These are phyloP conservation scores for Phycomyces blakesleeanus DNA, from an alignment of 192 early-diverging fungal genomes.

Conservation along the genomic window DNA sequence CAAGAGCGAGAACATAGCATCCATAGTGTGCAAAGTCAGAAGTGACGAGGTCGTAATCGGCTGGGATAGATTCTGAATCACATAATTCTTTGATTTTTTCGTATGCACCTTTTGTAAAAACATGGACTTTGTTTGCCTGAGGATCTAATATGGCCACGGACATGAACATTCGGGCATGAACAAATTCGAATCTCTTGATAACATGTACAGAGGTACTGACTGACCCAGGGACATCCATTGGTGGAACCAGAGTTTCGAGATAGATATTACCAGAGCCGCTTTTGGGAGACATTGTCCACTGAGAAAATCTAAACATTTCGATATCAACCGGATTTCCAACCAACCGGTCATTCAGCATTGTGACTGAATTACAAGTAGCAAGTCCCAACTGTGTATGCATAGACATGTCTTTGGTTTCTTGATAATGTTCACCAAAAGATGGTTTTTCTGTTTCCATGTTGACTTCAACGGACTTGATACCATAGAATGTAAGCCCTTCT, in stretches of 20 bases:
- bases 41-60: conserved; percentile 51
- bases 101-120: conserved; percentile 69
- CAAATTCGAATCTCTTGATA: conserved; percentile 69
- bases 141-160: conserved; percentile 58
- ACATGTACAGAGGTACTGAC: conserved; percentile 36
- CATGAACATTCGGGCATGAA: conserved; percentile 68
- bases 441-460: neutral
- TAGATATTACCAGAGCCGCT: conserved; percentile 12
- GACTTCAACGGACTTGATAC: conserved; percentile 26
- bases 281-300: conserved; percentile 32
- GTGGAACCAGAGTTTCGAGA: conserved; percentile 44
- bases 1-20: conserved; percentile 73
- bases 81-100: conserved; percentile 64
- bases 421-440: conserved; percentile 24
- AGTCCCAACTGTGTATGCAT: conserved; percentile 33
- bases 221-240: conserved; percentile 17
- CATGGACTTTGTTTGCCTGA: conserved; percentile 44
- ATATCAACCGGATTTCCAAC: conserved; percentile 67
- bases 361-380: conserved; percentile 49
- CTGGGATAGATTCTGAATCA: conserved; percentile 48
- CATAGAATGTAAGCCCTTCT: conserved; percentile 64
- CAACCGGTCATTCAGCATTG: conserved; percentile 40
- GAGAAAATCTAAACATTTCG: conserved; percentile 61
- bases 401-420: conserved; percentile 13
- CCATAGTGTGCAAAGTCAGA: conserved; percentile 59